Evolutionary conservation across 495 filamentous ascomycete species (phyloP).

Genomic region (Glarea lozoyensis): DNA sequence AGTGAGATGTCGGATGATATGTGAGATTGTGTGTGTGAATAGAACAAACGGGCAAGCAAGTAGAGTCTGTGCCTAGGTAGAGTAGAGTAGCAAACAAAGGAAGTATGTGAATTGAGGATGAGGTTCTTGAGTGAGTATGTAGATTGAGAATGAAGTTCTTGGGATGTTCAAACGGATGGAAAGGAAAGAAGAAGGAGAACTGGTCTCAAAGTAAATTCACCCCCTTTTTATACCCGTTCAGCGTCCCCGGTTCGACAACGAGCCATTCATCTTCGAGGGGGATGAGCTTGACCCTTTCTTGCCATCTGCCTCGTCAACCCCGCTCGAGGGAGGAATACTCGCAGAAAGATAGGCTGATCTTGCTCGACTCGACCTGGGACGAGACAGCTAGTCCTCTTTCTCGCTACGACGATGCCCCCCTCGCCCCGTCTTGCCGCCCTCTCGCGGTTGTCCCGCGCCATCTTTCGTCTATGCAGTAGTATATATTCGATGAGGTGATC

Average conservation of each 20-base stretch:
- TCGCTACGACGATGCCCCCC: constrained; percentile 24
- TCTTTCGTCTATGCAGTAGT: constrained; percentile 13
- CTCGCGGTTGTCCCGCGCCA: constrained; percentile 12
- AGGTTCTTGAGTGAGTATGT: constrained; percentile 1
- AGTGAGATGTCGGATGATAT: not conserved
- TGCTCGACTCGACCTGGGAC: not conserved
- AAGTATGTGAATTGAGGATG: too few species aligned
- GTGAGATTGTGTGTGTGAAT: not conserved
- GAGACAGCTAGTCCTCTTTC: constrained; percentile 16
- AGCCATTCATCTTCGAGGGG: constrained; percentile 26
- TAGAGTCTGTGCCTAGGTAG: too few species aligned
- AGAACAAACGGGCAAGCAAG: too few species aligned
- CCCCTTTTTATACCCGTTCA: constrained; percentile 57
- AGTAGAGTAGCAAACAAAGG: too few species aligned
- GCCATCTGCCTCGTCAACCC: constrained; percentile 33
- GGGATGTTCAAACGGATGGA: constrained; percentile 32
- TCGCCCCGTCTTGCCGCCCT: constrained; percentile 23
- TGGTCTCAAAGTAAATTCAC: constrained; percentile 28
- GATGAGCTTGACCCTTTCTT: constrained; percentile 29
- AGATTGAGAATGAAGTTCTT: constrained; percentile 5
- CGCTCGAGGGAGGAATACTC: constrained; percentile 31
- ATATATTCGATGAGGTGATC: constrained; percentile 27
- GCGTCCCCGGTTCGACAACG: constrained; percentile 33
- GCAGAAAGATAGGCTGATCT: constrained; percentile 19
- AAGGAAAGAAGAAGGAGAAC: constrained; percentile 48